Evolutionary conservation across 768 basidiomycete species (phyloP), one percentile per base, ranked within the genome.

Genomic region (Suillus sp.): DNA sequence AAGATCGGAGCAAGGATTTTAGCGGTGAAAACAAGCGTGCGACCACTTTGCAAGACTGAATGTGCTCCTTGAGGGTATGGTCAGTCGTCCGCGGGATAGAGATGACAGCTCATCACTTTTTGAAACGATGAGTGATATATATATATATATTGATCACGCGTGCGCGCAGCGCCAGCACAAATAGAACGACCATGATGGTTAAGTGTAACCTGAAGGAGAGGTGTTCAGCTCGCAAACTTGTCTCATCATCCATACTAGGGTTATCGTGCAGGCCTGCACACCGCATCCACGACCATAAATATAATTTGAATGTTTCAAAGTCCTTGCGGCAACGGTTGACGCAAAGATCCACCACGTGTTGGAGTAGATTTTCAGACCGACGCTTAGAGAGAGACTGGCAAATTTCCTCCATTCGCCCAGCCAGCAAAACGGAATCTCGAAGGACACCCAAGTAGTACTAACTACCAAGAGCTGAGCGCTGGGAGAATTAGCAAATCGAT

Each of bases 31-130:
- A 53, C 50, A 53, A 53, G 30, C 18, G 30, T 32, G 10, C 30
- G 11, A 30, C 30, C 51, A 53, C 51, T 51, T 9, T 51, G 50
- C 27, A 53, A 32, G 18, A 20, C 20, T 10, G 50, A 11, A 51
- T 11, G 51, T 32, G 11, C 30, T 53, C 20, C 30, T 53, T 32
- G 51, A 53, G 30, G 51, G 4, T 53, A 34, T 34, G 6, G 32
- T 32, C 20, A 53, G 32, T 34, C 20, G 6, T 34, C 51, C 20
- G 11, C 51, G 51, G 51, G 51, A n/a, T n/a, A 53, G 51, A 20
- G 11, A 20, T 53, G 51, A 53, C 51, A 53, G 51, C 51, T 32
- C 51, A 53, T 53, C 30, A 13, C 51, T 53, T 13, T 32, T 53
- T 20, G n/a, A 20, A 11, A 51, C 51, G 20, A 53, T 53, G 1